These are phyloP conservation scores for Globisporangium nodosum DNA, from an alignment of 352 stramenopile genomes.

Conservation along the genomic window DNA sequence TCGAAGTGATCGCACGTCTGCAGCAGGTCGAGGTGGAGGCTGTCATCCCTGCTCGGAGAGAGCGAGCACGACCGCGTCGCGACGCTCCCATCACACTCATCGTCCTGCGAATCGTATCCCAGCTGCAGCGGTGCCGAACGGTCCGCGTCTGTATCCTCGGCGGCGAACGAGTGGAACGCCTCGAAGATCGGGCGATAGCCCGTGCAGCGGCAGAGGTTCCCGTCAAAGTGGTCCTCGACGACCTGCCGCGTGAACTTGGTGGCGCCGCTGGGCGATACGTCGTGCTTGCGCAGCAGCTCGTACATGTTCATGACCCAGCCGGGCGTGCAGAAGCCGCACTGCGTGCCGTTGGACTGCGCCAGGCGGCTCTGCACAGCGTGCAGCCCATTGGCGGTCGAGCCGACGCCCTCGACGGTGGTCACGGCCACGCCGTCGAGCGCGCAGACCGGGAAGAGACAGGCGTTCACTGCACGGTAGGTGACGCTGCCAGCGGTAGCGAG, in stretches of 20 bases:
- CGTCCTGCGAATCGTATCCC: conserved; percentile 4
- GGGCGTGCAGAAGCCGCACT: conserved; percentile 93
- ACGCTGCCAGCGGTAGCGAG: neutral
- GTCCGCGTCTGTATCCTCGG: neutral
- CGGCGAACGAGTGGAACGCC: conserved; percentile 13
- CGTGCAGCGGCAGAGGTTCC: conserved; percentile 95
- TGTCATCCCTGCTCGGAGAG: neutral
- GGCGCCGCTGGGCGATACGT: conserved; percentile 22
- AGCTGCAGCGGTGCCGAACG: neutral
- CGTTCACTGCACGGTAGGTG: conserved; percentile 75
- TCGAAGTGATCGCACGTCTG: conserved; percentile 22
- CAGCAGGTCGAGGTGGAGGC: conserved; percentile 5
- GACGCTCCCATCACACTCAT: neutral
- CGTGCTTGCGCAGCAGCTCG: conserved; percentile 66
- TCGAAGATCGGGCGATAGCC: conserved; percentile 75
- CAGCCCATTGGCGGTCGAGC: conserved; percentile 31
- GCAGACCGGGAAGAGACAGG: conserved; percentile 80
- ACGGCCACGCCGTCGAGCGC: conserved; percentile 78
- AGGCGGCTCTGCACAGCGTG: conserved; percentile 84
- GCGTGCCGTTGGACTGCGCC: conserved; percentile 89
- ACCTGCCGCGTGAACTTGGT: conserved; percentile 64
- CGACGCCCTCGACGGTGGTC: conserved; percentile 83
- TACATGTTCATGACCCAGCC: conserved; percentile 84
- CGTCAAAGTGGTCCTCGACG: conserved; percentile 93
- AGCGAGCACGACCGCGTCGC: too few species aligned